Evolutionary conservation across 2,329 filamentous ascomycete species (phyloP).

Genomic region (Fusarium sp.): DNA sequence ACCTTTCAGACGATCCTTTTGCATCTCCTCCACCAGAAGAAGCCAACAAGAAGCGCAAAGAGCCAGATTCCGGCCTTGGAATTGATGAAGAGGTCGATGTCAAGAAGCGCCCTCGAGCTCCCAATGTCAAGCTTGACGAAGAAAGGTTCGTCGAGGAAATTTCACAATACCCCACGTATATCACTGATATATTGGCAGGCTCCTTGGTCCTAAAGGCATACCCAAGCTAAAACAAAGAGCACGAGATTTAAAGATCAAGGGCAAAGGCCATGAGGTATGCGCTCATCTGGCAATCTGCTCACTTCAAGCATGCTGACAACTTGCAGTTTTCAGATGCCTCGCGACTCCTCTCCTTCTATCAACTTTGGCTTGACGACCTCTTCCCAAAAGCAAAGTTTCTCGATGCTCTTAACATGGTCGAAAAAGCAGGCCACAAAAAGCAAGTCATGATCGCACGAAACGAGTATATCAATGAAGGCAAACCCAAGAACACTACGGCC

Average conservation of each 20-base stretch:
- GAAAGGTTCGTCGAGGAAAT: conserved; percentile 61
- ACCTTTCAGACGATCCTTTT: conserved; percentile 61
- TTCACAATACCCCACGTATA: neutral
- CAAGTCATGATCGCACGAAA: conserved; percentile 77
- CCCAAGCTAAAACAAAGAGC: conserved; percentile 81
- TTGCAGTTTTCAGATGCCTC: conserved; percentile 83
- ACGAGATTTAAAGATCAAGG: conserved; percentile 81
- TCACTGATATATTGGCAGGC: conserved; percentile 55
- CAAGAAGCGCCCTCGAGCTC: conserved; percentile 75
- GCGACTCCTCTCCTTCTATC: conserved; percentile 87
- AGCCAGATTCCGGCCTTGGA: conserved; percentile 69
- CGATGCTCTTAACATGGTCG: conserved; percentile 89
- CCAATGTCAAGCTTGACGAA: conserved; percentile 89
- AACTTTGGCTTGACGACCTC: conserved; percentile 95
- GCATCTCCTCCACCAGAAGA: conserved; percentile 57
- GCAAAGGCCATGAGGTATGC: conserved; percentile 88
- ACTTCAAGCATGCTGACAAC: neutral
- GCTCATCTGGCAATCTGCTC: neutral
- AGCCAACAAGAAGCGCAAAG: conserved; percentile 61
- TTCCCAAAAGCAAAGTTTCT: conserved; percentile 95
- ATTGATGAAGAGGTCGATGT: conserved; percentile 90
- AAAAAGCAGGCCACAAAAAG: conserved; percentile 91
- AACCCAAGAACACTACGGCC: conserved; percentile 58
- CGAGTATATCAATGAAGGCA: conserved; percentile 86
- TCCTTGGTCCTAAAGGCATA: conserved; percentile 87